Base-by-base conservation (phyloP, 2,329 filamentous ascomycete genomes). In the Sordariomycetes sp. region DNA sequence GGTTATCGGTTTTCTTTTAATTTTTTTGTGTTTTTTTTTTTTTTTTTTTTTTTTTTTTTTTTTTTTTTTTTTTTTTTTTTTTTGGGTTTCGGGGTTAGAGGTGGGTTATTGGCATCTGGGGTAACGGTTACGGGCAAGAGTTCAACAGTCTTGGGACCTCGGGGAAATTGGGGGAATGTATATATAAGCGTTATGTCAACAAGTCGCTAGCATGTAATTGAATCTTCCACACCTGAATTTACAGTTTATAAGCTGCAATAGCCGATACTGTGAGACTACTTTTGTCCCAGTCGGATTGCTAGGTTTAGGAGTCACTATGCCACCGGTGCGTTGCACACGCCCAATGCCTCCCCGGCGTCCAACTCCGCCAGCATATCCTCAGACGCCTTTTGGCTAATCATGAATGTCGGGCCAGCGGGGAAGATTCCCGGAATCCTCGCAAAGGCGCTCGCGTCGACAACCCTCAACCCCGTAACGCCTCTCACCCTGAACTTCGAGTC, bases 381-480 rank as follows among this genome's bases (percentile, higher is more conserved):
- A 3, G 78, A 77, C 1, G 81, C 81, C 72, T 84, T 85, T 70
- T 84, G 80, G 28, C 74, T 75, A 20, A 81, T 70, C 72, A 83
- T 81, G 62, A 79, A 82, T 0, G 75, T 78, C 3, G 79, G 73
- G 7, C 78, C 64, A 0, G 72, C 70, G 72, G 82, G 56, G 71
- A 76, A 60, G 3, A 67, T 61, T 20, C 80, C 80, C 1, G 71
- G 71, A 32, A 71, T 80, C 57, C 71, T 71, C 1, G 80, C 78
- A 53, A 79, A 85, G 1, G 78, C 72, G 25, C 74, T 78, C 0
- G 80, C 82, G 68, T 86, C 82, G 0, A 86, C 82, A 2, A 85
- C 82, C 32, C 82, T 70, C 54, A 86, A 64, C 0, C 77, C 76
- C 0, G 72, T 66, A 0, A 81, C 75, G 0, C 80, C 80, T 10